phyloP scores from a whole-genome alignment of 2,329 filamentous ascomycete genomes.

The Dryadomyces quercus-mongolicae region DNA sequence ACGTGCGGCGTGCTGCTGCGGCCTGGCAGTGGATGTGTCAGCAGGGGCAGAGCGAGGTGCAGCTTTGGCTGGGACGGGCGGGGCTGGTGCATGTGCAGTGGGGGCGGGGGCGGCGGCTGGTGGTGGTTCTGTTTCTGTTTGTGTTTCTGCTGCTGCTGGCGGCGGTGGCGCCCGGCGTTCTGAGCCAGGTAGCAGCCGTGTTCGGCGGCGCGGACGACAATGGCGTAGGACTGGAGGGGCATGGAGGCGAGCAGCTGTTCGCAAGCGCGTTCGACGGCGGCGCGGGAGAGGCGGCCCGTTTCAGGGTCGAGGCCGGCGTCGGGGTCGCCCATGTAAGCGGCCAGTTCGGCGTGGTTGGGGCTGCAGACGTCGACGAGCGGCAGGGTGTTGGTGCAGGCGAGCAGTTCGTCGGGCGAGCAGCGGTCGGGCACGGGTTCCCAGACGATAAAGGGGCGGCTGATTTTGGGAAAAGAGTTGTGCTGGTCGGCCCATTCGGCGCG shows the following conservation, averaged over 20 bases:
- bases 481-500: constrained; percentile 14
- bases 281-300: constrained; percentile 39
- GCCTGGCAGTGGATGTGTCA: not conserved
- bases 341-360: constrained; percentile 86
- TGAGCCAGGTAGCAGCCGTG: constrained; percentile 57
- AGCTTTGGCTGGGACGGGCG: not conserved
- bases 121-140: not conserved
- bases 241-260: constrained; percentile 52
- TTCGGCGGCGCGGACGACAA: constrained; percentile 60
- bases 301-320: constrained; percentile 39
- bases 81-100: not conserved
- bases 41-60: not conserved
- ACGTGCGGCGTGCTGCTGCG: not conserved
- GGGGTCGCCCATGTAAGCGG: constrained; percentile 62
- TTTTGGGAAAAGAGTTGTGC: not conserved
- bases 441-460: constrained; percentile 57
- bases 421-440: constrained; percentile 95
- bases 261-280: constrained; percentile 44
- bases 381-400: constrained; percentile 52
- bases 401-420: constrained; percentile 58
- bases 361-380: constrained; percentile 51
- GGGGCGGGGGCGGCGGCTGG: not conserved
- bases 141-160: constrained; percentile 12
- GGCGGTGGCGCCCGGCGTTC: constrained; percentile 35
- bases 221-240: constrained; percentile 50